These are phyloP conservation scores for Populus pruinosa DNA, from an alignment of 345 rosid species.

Conservation along the genomic window DNA sequence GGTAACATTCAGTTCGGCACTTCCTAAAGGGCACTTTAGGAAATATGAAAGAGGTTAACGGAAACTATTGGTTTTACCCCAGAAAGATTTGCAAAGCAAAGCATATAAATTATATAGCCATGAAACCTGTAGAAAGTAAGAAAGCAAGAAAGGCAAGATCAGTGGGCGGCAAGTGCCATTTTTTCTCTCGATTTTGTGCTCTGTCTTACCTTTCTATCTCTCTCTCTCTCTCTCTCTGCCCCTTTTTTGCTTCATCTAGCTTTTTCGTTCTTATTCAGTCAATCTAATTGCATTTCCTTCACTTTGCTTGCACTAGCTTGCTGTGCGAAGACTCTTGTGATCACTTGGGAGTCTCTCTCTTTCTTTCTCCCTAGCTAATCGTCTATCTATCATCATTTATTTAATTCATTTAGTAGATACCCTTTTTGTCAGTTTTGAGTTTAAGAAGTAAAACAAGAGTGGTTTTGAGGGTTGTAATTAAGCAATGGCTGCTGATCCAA, in stretches of 20 bases:
- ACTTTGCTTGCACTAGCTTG: background rate
- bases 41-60: constrained; percentile 29
- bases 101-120: background rate
- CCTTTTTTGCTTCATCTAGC: constrained; percentile 9
- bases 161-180: constrained; percentile 36
- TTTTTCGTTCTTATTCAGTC: constrained; percentile 20
- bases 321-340: background rate
- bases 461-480: background rate
- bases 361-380: background rate
- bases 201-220: background rate
- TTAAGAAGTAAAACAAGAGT: background rate
- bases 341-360: background rate
- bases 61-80: constrained; percentile 18
- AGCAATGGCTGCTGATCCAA: constrained; percentile 65
- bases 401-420: constrained; percentile 26
- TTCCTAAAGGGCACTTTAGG: constrained; percentile 44
- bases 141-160: background rate
- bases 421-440: constrained; percentile 22
- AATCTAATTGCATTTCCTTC: constrained; percentile 14
- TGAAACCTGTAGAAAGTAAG: background rate
- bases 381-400: constrained; percentile 17
- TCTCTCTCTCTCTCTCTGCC: background rate
- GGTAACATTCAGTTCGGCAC: constrained; percentile 47
- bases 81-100: background rate
- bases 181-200: background rate